Conservation (phyloP, 305 asterid genomes). For the Fraxinus sp. region DNA sequence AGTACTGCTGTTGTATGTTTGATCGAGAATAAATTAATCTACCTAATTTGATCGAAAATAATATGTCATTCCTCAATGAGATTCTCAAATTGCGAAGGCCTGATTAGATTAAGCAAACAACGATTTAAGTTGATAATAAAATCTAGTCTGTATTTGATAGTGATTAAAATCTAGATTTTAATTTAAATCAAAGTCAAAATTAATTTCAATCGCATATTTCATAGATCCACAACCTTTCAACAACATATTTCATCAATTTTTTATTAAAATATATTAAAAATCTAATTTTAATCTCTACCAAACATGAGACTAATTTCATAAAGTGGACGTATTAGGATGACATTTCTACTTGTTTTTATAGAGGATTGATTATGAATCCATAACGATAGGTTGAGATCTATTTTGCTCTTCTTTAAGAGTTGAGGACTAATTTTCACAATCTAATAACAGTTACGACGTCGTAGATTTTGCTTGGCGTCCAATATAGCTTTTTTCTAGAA, state of each 20-base stretch:
- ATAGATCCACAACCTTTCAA: too few relatives aligned
- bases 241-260: too few relatives aligned
- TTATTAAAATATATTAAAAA: too few relatives aligned
- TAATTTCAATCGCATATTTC: too few relatives aligned
- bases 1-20: too few relatives aligned
- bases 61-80: background rate
- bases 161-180: too few relatives aligned
- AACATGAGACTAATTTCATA: background rate
- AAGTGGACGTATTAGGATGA: background rate
- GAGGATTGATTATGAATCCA: slow-evolving; percentile 29
- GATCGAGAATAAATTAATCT: background rate
- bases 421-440: background rate
- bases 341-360: background rate
- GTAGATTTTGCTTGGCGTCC: background rate
- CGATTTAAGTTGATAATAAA: background rate
- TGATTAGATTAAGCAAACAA: background rate
- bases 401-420: background rate
- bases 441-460: slow-evolving; percentile 14
- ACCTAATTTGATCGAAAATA: background rate
- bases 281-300: background rate
- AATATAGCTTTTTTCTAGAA: background rate
- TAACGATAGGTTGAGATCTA: background rate
- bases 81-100: background rate
- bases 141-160: background rate
- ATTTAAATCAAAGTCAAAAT: too few relatives aligned